Evolutionary conservation across 306 rosid species (phyloP).

Genomic region (Rosa lucieae): DNA sequence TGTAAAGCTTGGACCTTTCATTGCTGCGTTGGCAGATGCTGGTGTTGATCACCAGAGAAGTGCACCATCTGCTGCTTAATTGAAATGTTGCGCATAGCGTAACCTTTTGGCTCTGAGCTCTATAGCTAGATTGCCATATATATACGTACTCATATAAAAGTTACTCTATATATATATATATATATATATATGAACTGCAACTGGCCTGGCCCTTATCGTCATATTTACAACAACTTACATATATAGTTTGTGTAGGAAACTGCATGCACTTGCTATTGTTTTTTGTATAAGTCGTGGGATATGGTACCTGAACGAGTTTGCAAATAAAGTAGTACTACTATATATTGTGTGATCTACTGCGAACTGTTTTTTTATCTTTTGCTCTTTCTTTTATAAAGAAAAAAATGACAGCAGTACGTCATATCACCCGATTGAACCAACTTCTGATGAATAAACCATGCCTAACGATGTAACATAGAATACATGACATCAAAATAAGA

Average conservation of each 20-base stretch:
- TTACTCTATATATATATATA: not conserved
- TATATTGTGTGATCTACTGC: not conserved
- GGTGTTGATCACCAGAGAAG: slow-evolving; percentile 19
- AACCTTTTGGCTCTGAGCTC: not conserved
- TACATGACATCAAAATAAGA: not conserved
- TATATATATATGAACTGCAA: not conserved
- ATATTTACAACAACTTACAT: not conserved
- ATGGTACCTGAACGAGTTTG: slow-evolving; percentile 1
- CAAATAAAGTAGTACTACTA: not conserved
- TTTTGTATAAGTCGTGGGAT: not conserved
- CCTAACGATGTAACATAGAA: not conserved
- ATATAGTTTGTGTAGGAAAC: slow-evolving; percentile 6
- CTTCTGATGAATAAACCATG: not conserved
- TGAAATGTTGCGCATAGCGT: slow-evolving; percentile 10
- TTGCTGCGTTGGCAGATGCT: slow-evolving; percentile 13
- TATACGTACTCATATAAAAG: not conserved
- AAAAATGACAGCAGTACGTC: not conserved
- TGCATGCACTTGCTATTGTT: not conserved
- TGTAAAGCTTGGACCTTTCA: slow-evolving; percentile 23
- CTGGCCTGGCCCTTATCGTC: not conserved
- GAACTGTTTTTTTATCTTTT: not conserved
- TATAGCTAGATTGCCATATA: not conserved
- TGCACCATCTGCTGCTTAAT: slow-evolving; percentile 37
- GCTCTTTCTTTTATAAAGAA: no score
- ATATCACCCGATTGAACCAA: not conserved